Evolutionary conservation across 805 yeast species (phyloP).

Genomic region (Tetrapisispora arboricola): DNA sequence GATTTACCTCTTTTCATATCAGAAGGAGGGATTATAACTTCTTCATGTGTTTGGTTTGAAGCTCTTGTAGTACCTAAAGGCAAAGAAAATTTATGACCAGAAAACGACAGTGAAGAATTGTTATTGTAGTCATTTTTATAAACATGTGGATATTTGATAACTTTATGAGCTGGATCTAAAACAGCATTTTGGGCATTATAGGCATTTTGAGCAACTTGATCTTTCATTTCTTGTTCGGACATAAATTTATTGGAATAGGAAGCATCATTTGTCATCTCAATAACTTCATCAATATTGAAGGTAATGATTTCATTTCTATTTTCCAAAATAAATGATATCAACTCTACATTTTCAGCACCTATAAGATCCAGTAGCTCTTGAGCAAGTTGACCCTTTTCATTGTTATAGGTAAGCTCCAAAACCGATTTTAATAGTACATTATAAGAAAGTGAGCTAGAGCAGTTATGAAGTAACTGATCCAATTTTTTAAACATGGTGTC

Average conservation of each 20-base stretch:
- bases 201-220: constrained; percentile 42
- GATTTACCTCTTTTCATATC: constrained; percentile 39
- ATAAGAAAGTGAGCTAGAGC: constrained; percentile 24
- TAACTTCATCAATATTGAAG: constrained; percentile 12
- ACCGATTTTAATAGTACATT: constrained; percentile 27
- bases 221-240: constrained; percentile 46
- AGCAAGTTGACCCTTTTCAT: constrained; percentile 53
- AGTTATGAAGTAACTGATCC: constrained; percentile 8
- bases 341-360: constrained; percentile 79
- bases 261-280: constrained; percentile 12
- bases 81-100: constrained; percentile 69
- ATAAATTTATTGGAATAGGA: constrained; percentile 29
- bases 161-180: constrained; percentile 36
- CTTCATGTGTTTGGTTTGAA: constrained; percentile 58
- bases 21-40: constrained; percentile 73
- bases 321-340: constrained; percentile 41
- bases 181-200: constrained; percentile 39
- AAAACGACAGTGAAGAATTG: constrained; percentile 46
- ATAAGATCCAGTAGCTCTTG: constrained; percentile 64
- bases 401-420: constrained; percentile 21
- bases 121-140: constrained; percentile 61
- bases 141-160: constrained; percentile 74
- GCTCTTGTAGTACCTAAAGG: constrained; percentile 74
- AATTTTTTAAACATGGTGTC: constrained; percentile 14
- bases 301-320: constrained; percentile 9